Evolutionary conservation across 2,329 filamentous ascomycete genomes (phyloP), one percentile per base, ranked within the genome.

Genomic region (Aphanoascus verrucosus): DNA sequence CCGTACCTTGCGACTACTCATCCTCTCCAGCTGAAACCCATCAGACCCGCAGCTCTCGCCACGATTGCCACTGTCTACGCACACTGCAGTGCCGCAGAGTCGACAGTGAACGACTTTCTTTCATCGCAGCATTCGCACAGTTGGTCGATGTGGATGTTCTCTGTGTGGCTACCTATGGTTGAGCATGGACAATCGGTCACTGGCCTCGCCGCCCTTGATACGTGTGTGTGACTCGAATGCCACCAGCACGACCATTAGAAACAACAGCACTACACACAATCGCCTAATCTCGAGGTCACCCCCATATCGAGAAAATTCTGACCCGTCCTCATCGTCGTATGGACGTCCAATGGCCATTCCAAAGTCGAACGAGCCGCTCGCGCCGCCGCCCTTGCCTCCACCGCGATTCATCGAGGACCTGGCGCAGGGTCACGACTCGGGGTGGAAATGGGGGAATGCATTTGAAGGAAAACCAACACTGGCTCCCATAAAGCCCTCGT

Each of bases 331-430:
- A 53, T 62, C 73, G 41, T 71, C 73, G 41, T 72, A 73, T 57
- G 74, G 75, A 57, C 41, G 41, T 12, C 77, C 80, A 59, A 81
- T 85, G 79, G 73, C 81, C 56, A 84, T 86, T 64, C 80, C 80
- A 48, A 74, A 77, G 63, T 73, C 76, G 56, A 74, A 76, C 62
- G 65, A 69, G 55, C 63, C 68, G 48, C 64, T 66, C 42, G 41
- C 74, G 49, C 82, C 83, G 55, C 82, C 83, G 58, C 81, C 82
- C 48, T 73, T 85, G 61, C 83, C 82, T 61, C 83, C 83, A 55
- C 79, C 82, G 50, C 75, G 74, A 66, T 70, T 76, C 63, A 76
- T 84, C 55, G 72, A 74, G 59, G 77, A 80, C 56, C 69, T 81
- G 58, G 70, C 74, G 60, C 66, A 73, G 57, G 80, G 79, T 35